Conservation (phyloP, 768 basidiomycete genomes). For the Fibroporia radiculosa region DNA sequence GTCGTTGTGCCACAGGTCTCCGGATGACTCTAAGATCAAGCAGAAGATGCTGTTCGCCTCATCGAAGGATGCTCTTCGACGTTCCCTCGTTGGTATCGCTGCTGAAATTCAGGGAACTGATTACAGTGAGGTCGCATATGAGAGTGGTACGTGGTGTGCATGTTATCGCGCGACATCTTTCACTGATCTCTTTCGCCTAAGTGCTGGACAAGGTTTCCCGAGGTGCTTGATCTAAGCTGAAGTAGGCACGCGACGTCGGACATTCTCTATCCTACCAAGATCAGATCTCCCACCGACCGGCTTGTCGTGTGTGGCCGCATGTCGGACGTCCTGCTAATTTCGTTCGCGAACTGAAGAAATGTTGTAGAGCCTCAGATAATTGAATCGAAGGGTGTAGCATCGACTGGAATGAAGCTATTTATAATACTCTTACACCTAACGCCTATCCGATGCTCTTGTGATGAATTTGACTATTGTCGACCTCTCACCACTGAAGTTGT, state of each 20-base stretch:
- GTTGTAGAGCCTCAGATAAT: conserved; percentile 17
- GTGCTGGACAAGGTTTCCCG: conserved; percentile 23
- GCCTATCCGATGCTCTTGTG: too few relatives aligned
- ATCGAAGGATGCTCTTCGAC: conserved; percentile 75
- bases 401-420: background rate
- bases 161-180: too few relatives aligned
- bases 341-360: conserved; percentile 14
- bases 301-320: conserved; percentile 1
- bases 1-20: conserved; percentile 51
- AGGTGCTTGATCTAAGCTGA: conserved; percentile 14
- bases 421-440: background rate
- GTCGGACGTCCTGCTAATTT: conserved; percentile 6
- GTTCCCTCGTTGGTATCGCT: conserved; percentile 65
- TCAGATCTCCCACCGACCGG: conserved; percentile 10
- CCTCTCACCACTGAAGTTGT: too few relatives aligned
- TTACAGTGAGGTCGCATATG: conserved; percentile 58
- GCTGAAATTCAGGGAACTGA: conserved; percentile 87
- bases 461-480: too few relatives aligned
- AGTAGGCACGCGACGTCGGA: background rate
- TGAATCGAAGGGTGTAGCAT: conserved; percentile 11
- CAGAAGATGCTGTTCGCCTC: conserved; percentile 92
- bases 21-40: conserved; percentile 79
- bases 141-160: conserved; percentile 40
- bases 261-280: background rate
- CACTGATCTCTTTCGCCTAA: conserved; percentile 1